Base-by-base conservation (phyloP, 768 basidiomycete species). In the Leucocoprinus sp. region DNA sequence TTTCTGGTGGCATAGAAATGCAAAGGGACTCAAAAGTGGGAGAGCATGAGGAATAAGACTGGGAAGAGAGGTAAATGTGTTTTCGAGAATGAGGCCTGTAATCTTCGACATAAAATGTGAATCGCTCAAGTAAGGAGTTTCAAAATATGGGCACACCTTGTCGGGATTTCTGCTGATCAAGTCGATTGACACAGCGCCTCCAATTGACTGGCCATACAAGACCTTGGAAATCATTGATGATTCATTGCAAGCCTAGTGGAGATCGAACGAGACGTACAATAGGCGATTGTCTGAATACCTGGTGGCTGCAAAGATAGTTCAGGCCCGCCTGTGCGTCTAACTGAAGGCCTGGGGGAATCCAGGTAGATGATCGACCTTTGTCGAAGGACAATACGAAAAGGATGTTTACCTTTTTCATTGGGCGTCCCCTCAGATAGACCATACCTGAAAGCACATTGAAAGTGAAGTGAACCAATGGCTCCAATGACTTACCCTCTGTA, bases 121-220 rank as follows among this genome's bases (percentile, higher is more conserved):
- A 46, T 29, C 44, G 45, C 24, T 31, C 31, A 8, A n/a, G 15
- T 24, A 24, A 43, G n/a, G 44, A 9, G 37, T 5, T 31, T 28
- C 31, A 50, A 9, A 34, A 4, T 22, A n/a, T 18, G 17, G 24
- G 60, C 65, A 28, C 49, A 84, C 88, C 55, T 82, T 76, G 15
- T 74, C 62, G 0, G 84, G 75, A 58, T 93, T 93, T 22, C 74
- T 71, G 50, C 82, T 82, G 0, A 88, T 87, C 15, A 95, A 80
- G 62, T 93, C 84, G 37, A 97, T 85, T 9, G 87, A 75, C 3
- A 97, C 93, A 0, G 93, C 93, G 24, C 95, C 95, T 12, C 95
- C 95, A 31, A 96, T 90, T 8, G 80, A 86, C 58, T 89, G 85
- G 1, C 90, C 87, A 53, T 87, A 92, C 0, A 91, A 59, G 43